A percentile compares a stretch with the other conserved stretches of the same genome.
These are phyloP conservation scores for Fusarium haematococcum DNA, from an alignment of 2,329 filamentous ascomycete species.

Conservation along the genomic window DNA sequence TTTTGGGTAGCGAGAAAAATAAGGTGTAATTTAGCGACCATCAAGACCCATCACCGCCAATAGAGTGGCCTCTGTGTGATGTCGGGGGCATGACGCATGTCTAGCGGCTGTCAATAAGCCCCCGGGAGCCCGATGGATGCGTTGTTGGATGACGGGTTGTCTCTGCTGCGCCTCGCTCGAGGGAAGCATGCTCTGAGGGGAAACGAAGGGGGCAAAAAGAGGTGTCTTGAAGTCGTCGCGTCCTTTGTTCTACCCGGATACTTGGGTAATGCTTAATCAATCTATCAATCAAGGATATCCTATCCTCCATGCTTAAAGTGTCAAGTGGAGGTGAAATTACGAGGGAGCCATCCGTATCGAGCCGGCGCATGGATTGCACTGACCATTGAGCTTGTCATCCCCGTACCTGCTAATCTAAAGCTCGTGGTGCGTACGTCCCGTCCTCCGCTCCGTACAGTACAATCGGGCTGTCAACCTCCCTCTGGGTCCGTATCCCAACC, in stretches of 20 bases:
- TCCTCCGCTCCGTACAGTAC: background rate
- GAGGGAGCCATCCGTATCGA: background rate
- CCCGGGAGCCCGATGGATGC: conserved; percentile 11
- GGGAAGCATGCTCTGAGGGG: background rate
- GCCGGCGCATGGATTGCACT: conserved; percentile 6
- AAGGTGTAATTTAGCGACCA: conserved; percentile 30
- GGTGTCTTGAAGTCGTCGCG: background rate
- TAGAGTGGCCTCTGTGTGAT: conserved; percentile 1
- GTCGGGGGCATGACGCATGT: conserved; percentile 7
- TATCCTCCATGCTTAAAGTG: background rate
- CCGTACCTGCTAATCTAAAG: conserved; percentile 5
- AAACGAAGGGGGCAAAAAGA: background rate
- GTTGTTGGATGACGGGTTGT: background rate
- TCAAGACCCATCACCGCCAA: conserved; percentile 16
- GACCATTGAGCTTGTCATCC: conserved; percentile 1
- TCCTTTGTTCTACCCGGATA: too few species aligned
- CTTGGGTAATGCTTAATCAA: background rate
- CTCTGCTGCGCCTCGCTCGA: conserved; percentile 31
- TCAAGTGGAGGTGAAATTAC: background rate
- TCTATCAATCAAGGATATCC: background rate
- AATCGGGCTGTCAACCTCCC: conserved; percentile 1
- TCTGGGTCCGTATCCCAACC: conserved; percentile 17
- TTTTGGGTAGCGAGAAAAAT: conserved; percentile 13
- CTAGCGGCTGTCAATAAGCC: conserved; percentile 3
- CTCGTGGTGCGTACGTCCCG: background rate